phyloP scores from a whole-genome alignment of 2,329 filamentous ascomycete species.

The Grosmannia serpens region DNA sequence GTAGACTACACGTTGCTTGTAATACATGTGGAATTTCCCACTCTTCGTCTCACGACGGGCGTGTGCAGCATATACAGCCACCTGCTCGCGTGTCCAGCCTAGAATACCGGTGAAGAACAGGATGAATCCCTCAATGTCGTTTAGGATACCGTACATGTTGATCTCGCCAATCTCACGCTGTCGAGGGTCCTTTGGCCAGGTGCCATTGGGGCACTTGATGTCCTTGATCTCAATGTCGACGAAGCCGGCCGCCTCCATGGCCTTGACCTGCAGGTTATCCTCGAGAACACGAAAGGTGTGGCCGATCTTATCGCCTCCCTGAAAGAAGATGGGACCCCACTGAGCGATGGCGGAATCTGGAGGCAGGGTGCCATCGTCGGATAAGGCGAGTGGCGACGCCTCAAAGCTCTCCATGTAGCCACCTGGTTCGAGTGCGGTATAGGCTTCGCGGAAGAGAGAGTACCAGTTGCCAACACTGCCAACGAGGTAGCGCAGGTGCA shows the following conservation, averaged over 20 bases:
- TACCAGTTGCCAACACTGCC: constrained; percentile 41
- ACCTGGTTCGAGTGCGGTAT: background rate
- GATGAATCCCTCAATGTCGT: constrained; percentile 12
- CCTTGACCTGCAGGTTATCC: constrained; percentile 37
- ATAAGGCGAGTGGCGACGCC: background rate
- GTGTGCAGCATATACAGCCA: constrained; percentile 10
- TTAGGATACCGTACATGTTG: constrained; percentile 2
- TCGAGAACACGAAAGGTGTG: constrained; percentile 37
- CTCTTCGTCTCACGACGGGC: background rate
- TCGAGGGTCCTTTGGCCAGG: constrained; percentile 23
- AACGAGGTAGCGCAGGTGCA: constrained; percentile 43
- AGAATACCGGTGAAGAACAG: constrained; percentile 8
- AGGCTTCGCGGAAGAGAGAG: constrained; percentile 31
- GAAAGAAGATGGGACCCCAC: constrained; percentile 9
- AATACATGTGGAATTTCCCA: background rate
- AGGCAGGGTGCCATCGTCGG: constrained; percentile 16
- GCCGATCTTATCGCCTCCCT: constrained; percentile 31
- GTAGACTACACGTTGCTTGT: background rate
- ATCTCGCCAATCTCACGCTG: constrained; percentile 16
- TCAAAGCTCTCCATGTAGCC: constrained; percentile 20
- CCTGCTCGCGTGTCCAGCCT: constrained; percentile 11
- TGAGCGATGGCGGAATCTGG: constrained; percentile 10
- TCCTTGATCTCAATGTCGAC: constrained; percentile 41
- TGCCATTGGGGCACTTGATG: constrained; percentile 27
- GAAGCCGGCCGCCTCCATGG: constrained; percentile 44